phyloP scores from a whole-genome alignment of 2,329 filamentous ascomycete species.

The Diaporthe sp. region DNA sequence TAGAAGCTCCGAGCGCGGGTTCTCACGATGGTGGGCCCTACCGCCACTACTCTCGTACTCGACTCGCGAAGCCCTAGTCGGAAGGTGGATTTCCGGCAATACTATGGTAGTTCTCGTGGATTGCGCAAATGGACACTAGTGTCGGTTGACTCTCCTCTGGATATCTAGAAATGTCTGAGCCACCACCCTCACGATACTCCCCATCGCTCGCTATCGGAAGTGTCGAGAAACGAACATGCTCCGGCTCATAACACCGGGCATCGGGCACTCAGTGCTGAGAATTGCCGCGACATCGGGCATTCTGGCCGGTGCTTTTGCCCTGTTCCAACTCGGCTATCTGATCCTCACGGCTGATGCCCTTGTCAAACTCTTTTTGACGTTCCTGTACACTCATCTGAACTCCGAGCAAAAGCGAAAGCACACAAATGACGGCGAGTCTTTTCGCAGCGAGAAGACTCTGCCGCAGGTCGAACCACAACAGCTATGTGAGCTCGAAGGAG shows the following conservation, averaged over 20 bases:
- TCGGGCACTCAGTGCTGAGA: slow-evolving; percentile 2
- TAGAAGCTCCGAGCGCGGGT: neutral
- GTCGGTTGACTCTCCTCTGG: neutral
- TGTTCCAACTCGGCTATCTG: neutral
- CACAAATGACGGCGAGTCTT: neutral
- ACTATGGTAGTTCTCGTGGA: neutral
- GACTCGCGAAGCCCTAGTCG: neutral
- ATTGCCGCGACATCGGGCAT: slow-evolving; percentile 8
- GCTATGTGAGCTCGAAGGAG: neutral
- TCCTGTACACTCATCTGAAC: slow-evolving; percentile 21
- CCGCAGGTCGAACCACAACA: neutral
- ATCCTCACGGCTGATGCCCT: slow-evolving; percentile 18
- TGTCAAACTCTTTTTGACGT: neutral
- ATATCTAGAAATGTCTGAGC: neutral
- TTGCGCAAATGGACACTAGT: too few species aligned
- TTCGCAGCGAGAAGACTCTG: neutral
- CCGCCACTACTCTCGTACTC: too few species aligned
- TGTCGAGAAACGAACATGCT: neutral
- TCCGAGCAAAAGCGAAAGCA: neutral
- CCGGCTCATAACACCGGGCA: neutral
- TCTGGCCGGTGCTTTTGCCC: slow-evolving; percentile 1
- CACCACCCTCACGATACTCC: neutral
- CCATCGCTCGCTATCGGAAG: neutral
- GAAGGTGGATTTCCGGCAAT: neutral
- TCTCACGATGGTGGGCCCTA: neutral